These are phyloP conservation scores for Parasitella parasitica DNA, from an alignment of 371 early-diverging fungal genomes.

Conservation along the genomic window DNA sequence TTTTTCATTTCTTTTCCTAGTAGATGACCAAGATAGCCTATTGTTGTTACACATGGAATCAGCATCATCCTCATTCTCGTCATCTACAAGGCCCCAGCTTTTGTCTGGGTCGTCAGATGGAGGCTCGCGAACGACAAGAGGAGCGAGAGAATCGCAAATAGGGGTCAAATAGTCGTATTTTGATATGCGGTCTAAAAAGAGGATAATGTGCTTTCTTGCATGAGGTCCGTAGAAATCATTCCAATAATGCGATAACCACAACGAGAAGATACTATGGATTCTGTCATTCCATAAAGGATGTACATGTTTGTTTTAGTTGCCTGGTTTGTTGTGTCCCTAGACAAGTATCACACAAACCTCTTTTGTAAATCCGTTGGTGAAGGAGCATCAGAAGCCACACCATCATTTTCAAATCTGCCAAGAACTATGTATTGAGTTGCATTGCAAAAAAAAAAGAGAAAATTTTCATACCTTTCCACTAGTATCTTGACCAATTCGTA, in stretches of 20 bases:
- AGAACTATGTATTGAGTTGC: neutral
- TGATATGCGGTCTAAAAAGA: slow-evolving; percentile 44
- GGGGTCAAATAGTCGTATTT: slow-evolving; percentile 35
- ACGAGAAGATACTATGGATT: slow-evolving; percentile 43
- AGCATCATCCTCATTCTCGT: slow-evolving; percentile 3
- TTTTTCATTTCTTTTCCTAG: slow-evolving; percentile 21
- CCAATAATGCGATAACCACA: slow-evolving; percentile 55
- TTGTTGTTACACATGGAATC: neutral
- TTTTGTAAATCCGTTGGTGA: slow-evolving; percentile 40
- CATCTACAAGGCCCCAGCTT: slow-evolving; percentile 44
- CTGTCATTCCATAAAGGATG: slow-evolving; percentile 25
- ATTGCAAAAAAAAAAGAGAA: neutral
- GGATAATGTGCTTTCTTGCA: slow-evolving; percentile 46
- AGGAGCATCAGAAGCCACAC: slow-evolving; percentile 15
- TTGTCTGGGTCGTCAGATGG: slow-evolving; percentile 44
- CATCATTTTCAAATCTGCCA: slow-evolving; percentile 38
- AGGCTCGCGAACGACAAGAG: slow-evolving; percentile 42
- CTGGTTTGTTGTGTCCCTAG: neutral
- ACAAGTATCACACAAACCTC: slow-evolving; percentile 22
- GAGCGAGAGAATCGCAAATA: slow-evolving; percentile 42
- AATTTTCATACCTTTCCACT: slow-evolving; percentile 37
- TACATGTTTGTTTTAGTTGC: slow-evolving; percentile 9
- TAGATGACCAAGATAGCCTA: neutral
- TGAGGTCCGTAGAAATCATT: slow-evolving; percentile 53
- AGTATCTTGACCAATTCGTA: slow-evolving; percentile 45